These are phyloP conservation scores for Botrytis paeoniae DNA, from an alignment of 2,329 filamentous ascomycete genomes.

Conservation along the genomic window DNA sequence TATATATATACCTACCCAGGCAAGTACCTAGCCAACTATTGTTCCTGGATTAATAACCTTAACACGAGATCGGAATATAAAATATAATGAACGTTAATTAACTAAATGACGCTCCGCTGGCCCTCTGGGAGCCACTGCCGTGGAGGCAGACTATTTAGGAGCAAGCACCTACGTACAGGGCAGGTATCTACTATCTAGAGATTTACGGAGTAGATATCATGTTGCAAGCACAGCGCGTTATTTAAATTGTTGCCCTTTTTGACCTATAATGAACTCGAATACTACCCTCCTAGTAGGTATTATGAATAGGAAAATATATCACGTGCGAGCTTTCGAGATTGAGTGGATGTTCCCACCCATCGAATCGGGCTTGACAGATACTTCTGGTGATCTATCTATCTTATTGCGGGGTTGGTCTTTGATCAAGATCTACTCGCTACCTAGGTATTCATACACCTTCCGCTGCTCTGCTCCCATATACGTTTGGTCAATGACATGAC, in stretches of 20 bases:
- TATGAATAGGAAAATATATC: background rate
- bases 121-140: slow-evolving; percentile 3
- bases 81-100: background rate
- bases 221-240: background rate
- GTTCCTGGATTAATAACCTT: background rate
- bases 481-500: too few relatives aligned
- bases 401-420: background rate
- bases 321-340: background rate
- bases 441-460: too few relatives aligned
- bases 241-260: background rate
- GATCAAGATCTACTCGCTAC: too few relatives aligned
- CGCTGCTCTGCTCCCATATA: too few relatives aligned
- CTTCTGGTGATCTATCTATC: background rate
- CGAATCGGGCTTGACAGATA: background rate
- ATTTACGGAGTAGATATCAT: background rate
- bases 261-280: background rate
- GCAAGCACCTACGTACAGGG: background rate
- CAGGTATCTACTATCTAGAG: background rate
- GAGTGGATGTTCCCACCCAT: background rate
- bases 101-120: background rate
- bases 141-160: background rate
- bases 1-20: too few relatives aligned
- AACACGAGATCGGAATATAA: background rate
- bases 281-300: too few relatives aligned
- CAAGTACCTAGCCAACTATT: too few relatives aligned